Percentiles rank a stretch among this genome's conserved stretches.
phyloP scores from a whole-genome alignment of 345 rosid species.

The Lenwebbia sp. region DNA sequence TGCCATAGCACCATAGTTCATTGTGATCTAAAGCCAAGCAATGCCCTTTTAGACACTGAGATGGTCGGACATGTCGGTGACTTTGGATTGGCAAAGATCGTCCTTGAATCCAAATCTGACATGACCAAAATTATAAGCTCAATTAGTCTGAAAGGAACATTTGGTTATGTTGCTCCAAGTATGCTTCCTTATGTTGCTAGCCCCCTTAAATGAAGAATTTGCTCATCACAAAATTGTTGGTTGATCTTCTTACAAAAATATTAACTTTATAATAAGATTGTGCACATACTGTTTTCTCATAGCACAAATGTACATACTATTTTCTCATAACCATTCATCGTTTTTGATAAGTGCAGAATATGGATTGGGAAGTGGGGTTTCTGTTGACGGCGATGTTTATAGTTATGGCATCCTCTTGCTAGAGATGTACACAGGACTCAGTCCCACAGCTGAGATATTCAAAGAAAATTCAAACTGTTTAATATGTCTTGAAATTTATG shows the following conservation, averaged over 20 bases:
- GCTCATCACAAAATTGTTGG: neutral
- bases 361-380: slow-evolving; percentile 12
- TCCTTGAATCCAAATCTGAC: too few relatives aligned
- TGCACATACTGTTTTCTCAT: neutral
- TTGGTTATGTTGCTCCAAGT: too few relatives aligned
- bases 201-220: too few relatives aligned
- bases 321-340: neutral
- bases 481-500: too few relatives aligned
- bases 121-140: too few relatives aligned
- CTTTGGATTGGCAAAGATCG: too few relatives aligned
- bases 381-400: slow-evolving; percentile 13
- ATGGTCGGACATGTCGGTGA: too few relatives aligned
- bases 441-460: slow-evolving; percentile 11
- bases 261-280: neutral
- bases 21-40: slow-evolving; percentile 4
- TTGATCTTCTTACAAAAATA: neutral
- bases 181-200: too few relatives aligned
- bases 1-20: slow-evolving; percentile 5
- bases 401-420: slow-evolving; percentile 19
- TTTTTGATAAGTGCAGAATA: slow-evolving; percentile 9
- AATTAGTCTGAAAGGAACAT: too few relatives aligned
- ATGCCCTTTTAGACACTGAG: neutral
- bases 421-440: slow-evolving; percentile 14
- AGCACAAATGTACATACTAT: too few relatives aligned
- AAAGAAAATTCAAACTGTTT: slow-evolving; percentile 5